Percentiles rank a stretch among this genome's conserved stretches.
Evolutionary conservation across 2,329 filamentous ascomycete species (phyloP).

Genomic region (Fusarium pininemorale): DNA sequence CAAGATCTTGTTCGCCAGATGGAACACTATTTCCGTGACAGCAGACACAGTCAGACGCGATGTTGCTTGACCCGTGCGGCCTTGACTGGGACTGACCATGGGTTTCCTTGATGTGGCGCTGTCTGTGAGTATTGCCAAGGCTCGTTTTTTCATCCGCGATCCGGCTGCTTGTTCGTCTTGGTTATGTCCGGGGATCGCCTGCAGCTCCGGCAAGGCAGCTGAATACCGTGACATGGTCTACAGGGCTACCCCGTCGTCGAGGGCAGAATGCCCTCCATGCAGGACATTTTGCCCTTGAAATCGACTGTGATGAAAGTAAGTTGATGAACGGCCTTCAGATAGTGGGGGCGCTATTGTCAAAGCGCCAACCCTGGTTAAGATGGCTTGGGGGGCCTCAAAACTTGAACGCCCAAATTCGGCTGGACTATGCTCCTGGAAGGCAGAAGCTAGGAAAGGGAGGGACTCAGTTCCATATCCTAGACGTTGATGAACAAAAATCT

Average conservation of each 20-base stretch:
- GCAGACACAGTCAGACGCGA: neutral
- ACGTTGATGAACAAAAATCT: neutral
- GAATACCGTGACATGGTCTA: neutral
- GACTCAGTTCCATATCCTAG: neutral
- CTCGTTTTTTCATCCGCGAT: neutral
- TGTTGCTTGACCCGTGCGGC: neutral
- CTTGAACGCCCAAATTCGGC: neutral
- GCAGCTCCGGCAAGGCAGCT: neutral
- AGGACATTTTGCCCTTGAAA: neutral
- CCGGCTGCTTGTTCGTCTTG: neutral
- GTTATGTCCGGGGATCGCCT: neutral
- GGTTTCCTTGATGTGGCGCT: neutral
- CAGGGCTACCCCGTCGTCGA: neutral
- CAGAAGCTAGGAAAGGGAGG: neutral
- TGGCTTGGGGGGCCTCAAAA: slow-evolving; percentile 1
- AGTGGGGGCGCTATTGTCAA: neutral
- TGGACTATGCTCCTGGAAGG: neutral
- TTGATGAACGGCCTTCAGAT: neutral
- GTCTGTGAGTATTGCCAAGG: neutral
- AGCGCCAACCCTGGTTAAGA: neutral
- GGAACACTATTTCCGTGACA: neutral
- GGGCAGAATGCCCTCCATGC: neutral
- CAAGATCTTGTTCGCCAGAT: neutral
- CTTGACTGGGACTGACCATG: neutral
- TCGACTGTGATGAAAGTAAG: neutral